A percentile compares a stretch with the other conserved stretches of the same genome.
These are phyloP conservation scores for Zymoseptoria passerinii DNA, from an alignment of 2,329 filamentous ascomycete species.

Conservation along the genomic window DNA sequence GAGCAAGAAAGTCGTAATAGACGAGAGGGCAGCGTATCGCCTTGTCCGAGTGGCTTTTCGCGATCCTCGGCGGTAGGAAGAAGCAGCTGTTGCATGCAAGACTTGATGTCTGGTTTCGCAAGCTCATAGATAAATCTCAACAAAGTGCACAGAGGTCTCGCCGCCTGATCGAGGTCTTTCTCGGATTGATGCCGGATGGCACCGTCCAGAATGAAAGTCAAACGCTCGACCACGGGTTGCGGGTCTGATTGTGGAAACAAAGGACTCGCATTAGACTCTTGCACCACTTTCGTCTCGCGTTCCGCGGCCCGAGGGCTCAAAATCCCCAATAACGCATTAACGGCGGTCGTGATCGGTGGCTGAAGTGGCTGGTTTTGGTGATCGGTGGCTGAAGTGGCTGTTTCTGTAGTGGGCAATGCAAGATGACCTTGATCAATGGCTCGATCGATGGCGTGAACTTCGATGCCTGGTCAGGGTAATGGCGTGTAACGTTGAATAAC, in stretches of 20 bases:
- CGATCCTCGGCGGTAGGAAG: slow-evolving; percentile 73
- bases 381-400: slow-evolving; percentile 67
- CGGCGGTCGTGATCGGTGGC: slow-evolving; percentile 58
- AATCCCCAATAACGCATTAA: slow-evolving; percentile 70
- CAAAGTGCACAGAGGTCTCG: slow-evolving; percentile 52
- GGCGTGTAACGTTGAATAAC: slow-evolving; percentile 78
- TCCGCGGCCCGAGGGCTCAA: slow-evolving; percentile 51
- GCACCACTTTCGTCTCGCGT: slow-evolving; percentile 16
- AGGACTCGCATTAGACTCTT: slow-evolving; percentile 33
- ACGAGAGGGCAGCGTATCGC: slow-evolving; percentile 63
- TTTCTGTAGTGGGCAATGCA: slow-evolving; percentile 48
- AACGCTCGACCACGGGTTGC: slow-evolving; percentile 51
- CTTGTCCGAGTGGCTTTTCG: slow-evolving; percentile 65
- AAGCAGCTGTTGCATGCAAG: slow-evolving; percentile 56
- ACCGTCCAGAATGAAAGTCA: slow-evolving; percentile 62
- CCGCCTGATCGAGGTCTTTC: slow-evolving; percentile 61
- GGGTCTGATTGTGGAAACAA: slow-evolving; percentile 60
- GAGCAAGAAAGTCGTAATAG: slow-evolving; percentile 72
- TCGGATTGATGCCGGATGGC: slow-evolving; percentile 57
- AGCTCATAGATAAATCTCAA: slow-evolving; percentile 65
- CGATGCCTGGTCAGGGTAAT: slow-evolving; percentile 53
- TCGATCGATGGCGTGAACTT: slow-evolving; percentile 61
- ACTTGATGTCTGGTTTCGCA: slow-evolving; percentile 56
- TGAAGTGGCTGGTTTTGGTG: slow-evolving; percentile 61
- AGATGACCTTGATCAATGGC: slow-evolving; percentile 62